phyloP scores from a whole-genome alignment of 108 stramenopile genomes.

The Skeletonema menzelii region DNA sequence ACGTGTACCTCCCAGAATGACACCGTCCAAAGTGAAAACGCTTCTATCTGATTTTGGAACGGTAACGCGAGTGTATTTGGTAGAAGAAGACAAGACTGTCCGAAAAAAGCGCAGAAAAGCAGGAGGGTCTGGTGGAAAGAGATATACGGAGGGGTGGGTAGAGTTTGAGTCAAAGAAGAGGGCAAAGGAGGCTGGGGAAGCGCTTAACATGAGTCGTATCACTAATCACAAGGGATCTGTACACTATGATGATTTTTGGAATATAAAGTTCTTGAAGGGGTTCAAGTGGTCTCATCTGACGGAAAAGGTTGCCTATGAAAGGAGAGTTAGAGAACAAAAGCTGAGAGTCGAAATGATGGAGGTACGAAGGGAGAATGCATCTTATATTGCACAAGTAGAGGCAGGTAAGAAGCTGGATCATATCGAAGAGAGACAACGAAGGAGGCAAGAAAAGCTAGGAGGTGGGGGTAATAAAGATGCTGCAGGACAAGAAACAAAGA shows the following conservation, averaged over 20 bases:
- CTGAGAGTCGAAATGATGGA: constrained; percentile 91
- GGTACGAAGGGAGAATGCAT: constrained; percentile 88
- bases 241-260: constrained; percentile 94
- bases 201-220: constrained; percentile 86
- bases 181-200: constrained; percentile 81
- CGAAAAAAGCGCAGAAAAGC: constrained; percentile 80
- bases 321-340: constrained; percentile 89
- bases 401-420: constrained; percentile 84
- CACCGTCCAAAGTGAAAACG: constrained; percentile 92
- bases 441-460: constrained; percentile 47
- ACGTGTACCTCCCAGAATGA: constrained; percentile 95
- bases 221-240: constrained; percentile 79
- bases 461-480: constrained; percentile 37
- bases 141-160: constrained; percentile 95
- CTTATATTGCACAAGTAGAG: constrained; percentile 88
- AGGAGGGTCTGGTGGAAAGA: constrained; percentile 76
- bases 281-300: constrained; percentile 97
- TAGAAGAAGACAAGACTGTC: constrained; percentile 85
- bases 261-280: constrained; percentile 90
- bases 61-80: constrained; percentile 92
- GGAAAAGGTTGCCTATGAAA: constrained; percentile 97
- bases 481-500: constrained; percentile 38
- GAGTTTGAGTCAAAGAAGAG: constrained; percentile 92
- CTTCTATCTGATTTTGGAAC: constrained; percentile 87
- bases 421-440: constrained; percentile 89